Evolutionary conservation across 495 filamentous ascomycete species (phyloP), one percentile per base, ranked within the genome.

Genomic region (Elaphomyces granulatus): DNA sequence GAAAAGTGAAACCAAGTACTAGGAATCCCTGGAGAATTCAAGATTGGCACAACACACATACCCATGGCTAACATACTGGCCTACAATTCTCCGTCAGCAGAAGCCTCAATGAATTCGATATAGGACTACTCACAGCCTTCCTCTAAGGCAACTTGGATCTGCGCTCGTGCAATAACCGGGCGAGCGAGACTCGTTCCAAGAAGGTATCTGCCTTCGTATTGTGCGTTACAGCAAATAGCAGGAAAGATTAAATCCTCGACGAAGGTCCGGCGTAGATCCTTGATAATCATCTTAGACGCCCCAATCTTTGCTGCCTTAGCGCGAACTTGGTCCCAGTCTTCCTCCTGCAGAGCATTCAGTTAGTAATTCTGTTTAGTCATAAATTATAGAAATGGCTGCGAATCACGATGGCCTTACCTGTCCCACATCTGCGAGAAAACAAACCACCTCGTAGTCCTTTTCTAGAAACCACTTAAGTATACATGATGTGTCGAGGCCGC

Each of bases 241-340:
- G 74, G 80, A 74, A 80, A 88, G 64, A 85, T 84, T 10, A 94
- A 70, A 65, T 93, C 71, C 50, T 87, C 80, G 48, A 92, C 74
- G 48, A 94, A 87, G 58, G 87, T 78, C 46, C 62, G 64, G 51
- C 77, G 72, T 43, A 93, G 67, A 44, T 66, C 60, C 35, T 57
- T 49, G 40, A 66, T 55, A 49, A 60, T 60, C 42, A 54, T 57
- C 57, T 64, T 64, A 48, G 62, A 51, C 16, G 62, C 62, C 54
- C 62, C 60, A 44, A 84, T 64, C 50, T 71, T 68, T 38, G 75
- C 52, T 1, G 81, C 80, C 64, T 80, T 80, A 50, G 56, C 56
- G 14, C 17, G 9, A n/a, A 40, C 38, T 8, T 17, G 18, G 31
- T 19, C 21, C 38, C 38, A 40, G 31, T 40, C 38, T 19, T 40